phyloP scores from a whole-genome alignment of 176 grass and related monocot species.

The Coix lacrymajobi region DNA sequence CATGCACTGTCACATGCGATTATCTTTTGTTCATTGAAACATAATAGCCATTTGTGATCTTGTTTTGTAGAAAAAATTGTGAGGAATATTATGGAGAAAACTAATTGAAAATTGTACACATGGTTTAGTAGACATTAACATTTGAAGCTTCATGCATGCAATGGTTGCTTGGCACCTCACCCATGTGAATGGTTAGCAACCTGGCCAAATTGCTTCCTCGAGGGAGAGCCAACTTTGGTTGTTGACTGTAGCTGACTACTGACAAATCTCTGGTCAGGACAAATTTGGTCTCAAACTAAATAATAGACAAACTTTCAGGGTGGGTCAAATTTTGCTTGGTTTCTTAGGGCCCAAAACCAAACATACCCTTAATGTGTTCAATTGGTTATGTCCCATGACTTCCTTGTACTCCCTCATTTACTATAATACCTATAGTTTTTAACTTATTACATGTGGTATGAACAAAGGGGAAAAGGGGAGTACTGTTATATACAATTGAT shows the following conservation, averaged over 20 bases:
- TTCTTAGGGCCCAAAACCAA: not conserved
- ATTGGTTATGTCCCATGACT: not conserved
- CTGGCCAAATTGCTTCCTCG: not conserved
- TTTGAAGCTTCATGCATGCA: not conserved
- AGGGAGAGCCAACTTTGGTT: not conserved
- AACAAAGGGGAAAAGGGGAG: not conserved
- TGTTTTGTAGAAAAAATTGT: not conserved
- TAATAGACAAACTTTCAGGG: not conserved
- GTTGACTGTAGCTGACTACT: not conserved
- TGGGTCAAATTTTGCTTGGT: not conserved
- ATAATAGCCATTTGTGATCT: too few relatives aligned
- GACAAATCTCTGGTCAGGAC: not conserved
- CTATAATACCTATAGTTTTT: not conserved
- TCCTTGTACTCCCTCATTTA: not conserved
- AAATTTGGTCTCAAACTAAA: not conserved
- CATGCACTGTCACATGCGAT: not conserved
- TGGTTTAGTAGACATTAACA: not conserved
- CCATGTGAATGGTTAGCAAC: not conserved
- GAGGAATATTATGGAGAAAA: not conserved
- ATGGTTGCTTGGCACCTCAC: not conserved
- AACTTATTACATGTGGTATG: not conserved
- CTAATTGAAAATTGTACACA: not conserved
- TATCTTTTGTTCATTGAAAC: too few relatives aligned
- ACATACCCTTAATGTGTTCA: not conserved
- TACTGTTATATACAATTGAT: not conserved